A percentile compares a stretch with the other conserved stretches of the same genome.
phyloP scores from a whole-genome alignment of 345 rosid species.

The Angophora floribunda region DNA sequence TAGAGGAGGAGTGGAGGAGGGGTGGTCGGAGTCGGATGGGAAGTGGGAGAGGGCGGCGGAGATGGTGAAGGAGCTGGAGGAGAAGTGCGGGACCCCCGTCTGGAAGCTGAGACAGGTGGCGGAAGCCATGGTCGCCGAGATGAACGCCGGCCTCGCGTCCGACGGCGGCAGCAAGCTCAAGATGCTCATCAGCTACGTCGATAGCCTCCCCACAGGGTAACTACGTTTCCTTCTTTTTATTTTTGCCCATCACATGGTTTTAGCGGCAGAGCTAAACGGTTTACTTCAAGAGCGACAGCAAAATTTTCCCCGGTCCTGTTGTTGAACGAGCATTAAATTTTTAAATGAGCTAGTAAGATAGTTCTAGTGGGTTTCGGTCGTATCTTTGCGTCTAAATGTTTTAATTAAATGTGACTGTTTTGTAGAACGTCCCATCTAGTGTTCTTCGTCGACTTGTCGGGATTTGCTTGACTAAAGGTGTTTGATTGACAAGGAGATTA shows the following conservation, averaged over 20 bases:
- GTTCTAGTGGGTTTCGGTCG: neutral
- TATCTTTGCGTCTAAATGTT: neutral
- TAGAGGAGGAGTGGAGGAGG: slow-evolving; percentile 48
- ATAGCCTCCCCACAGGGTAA: slow-evolving; percentile 92
- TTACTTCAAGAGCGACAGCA: neutral
- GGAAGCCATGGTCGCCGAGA: slow-evolving; percentile 85
- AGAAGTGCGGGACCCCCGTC: slow-evolving; percentile 62
- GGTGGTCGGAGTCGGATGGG: slow-evolving; percentile 20
- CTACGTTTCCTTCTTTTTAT: neutral
- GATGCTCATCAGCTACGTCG: slow-evolving; percentile 92
- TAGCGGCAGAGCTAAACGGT: neutral
- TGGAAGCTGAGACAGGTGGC: slow-evolving; percentile 70
- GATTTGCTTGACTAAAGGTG: neutral
- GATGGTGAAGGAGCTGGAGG: slow-evolving; percentile 59
- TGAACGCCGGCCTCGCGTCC: slow-evolving; percentile 88
- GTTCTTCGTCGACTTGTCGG: neutral
- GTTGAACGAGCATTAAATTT: neutral
- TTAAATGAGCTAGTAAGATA: neutral
- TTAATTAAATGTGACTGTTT: neutral
- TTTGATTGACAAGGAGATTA: neutral
- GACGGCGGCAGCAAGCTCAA: slow-evolving; percentile 90
- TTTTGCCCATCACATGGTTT: neutral
- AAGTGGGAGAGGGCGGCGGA: slow-evolving; percentile 52
- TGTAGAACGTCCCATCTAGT: neutral
- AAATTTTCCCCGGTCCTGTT: neutral